phyloP scores from a whole-genome alignment of 2,329 filamentous ascomycete species.

The Botrytis elliptica region DNA sequence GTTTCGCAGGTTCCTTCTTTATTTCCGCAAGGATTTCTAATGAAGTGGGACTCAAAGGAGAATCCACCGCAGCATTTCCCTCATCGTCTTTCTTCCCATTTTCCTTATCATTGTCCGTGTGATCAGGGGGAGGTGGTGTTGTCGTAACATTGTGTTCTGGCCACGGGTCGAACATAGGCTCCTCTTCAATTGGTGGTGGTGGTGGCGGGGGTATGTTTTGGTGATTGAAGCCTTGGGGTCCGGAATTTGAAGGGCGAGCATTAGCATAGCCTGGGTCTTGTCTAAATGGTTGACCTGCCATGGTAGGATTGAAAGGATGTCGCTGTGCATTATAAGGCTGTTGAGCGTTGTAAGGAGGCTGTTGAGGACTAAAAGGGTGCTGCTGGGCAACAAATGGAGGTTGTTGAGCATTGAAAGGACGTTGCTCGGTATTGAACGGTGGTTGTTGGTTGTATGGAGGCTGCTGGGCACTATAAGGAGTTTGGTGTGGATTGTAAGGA shows the following conservation, averaged over 20 bases:
- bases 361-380: conserved; percentile 35
- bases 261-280: conserved; percentile 39
- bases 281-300: conserved; percentile 23
- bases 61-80: conserved; percentile 1
- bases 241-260: conserved; percentile 33
- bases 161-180: conserved; percentile 18
- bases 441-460: conserved; percentile 3
- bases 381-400: conserved; percentile 29
- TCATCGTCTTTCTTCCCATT: conserved; percentile 10
- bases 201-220: conserved; percentile 11
- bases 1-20: conserved; percentile 17
- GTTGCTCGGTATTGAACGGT: conserved; percentile 13
- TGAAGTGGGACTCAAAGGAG: conserved; percentile 34
- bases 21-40: conserved; percentile 36
- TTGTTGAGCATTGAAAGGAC: conserved; percentile 25
- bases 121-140: conserved; percentile 18
- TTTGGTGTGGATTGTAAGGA: conserved; percentile 34
- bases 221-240: conserved; percentile 25
- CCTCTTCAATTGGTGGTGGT: conserved; percentile 10
- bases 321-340: conserved; percentile 1
- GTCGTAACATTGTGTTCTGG: conserved; percentile 19
- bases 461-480: conserved; percentile 27
- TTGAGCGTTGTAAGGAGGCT: conserved; percentile 6
- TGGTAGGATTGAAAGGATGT: conserved; percentile 3
- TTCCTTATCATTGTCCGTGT: conserved; percentile 1